These are phyloP conservation scores for Trichoderma sp. DNA, from an alignment of 2,329 filamentous ascomycete genomes.

Conservation along the genomic window DNA sequence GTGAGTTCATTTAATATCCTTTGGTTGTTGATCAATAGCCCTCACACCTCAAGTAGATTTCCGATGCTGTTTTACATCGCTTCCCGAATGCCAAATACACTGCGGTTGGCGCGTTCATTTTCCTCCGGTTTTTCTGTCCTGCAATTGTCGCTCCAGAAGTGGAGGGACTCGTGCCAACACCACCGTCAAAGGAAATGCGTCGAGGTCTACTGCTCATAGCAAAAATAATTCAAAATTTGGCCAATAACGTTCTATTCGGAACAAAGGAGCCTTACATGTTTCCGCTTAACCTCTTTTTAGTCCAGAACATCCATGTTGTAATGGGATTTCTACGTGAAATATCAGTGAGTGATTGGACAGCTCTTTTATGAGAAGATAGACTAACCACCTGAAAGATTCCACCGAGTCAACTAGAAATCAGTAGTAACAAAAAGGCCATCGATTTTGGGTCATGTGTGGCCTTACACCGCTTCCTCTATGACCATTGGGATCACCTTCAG, in stretches of 20 bases:
- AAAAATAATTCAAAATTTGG: conserved; percentile 68
- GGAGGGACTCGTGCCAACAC: conserved; percentile 59
- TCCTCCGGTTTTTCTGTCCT: conserved; percentile 69
- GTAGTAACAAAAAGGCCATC: conserved; percentile 50
- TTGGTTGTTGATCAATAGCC: neutral
- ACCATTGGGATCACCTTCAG: conserved; percentile 68
- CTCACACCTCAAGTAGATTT: conserved; percentile 45
- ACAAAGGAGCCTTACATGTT: conserved; percentile 73
- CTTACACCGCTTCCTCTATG: conserved; percentile 66
- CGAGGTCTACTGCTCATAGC: conserved; percentile 66
- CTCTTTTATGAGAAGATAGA: neutral
- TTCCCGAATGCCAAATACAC: conserved; percentile 71
- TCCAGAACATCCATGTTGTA: conserved; percentile 65
- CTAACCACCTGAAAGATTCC: conserved; percentile 38
- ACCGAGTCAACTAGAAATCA: conserved; percentile 44
- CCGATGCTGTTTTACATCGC: conserved; percentile 57
- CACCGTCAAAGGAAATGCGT: conserved; percentile 67
- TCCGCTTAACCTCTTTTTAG: conserved; percentile 65
- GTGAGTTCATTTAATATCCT: conserved; percentile 38
- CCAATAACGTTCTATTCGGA: conserved; percentile 69
- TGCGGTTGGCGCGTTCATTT: conserved; percentile 68
- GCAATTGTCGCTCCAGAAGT: conserved; percentile 68
- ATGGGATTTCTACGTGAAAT: conserved; percentile 66
- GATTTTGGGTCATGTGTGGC: conserved; percentile 71
- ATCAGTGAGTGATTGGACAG: conserved; percentile 46